These are phyloP conservation scores for Carex cristatella DNA, from an alignment of 176 grass and related monocot genomes.

Conservation along the genomic window DNA sequence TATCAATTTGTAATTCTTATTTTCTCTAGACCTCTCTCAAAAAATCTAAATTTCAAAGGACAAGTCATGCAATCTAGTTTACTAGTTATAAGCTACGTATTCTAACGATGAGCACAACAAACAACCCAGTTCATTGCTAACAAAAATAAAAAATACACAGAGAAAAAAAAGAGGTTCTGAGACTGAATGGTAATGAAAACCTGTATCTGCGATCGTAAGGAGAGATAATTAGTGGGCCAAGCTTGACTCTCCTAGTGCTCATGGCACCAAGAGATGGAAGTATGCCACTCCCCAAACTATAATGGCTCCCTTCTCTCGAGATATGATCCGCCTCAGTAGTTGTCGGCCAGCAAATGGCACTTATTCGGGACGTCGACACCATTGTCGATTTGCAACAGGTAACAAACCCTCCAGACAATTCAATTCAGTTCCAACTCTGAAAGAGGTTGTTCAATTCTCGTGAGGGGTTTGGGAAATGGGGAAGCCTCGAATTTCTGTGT, in stretches of 20 bases:
- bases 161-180: not conserved
- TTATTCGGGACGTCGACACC: not conserved
- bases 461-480: not conserved
- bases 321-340: slow-evolving; percentile 29
- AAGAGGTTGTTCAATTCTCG: not conserved
- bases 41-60: too few relatives aligned
- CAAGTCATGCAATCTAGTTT: too few relatives aligned
- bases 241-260: slow-evolving; percentile 62
- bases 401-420: not conserved
- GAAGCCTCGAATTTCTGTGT: too few relatives aligned
- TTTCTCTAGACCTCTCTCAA: too few relatives aligned
- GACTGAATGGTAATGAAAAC: slow-evolving; percentile 19
- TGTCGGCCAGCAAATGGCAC: not conserved
- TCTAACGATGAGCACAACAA: too few relatives aligned
- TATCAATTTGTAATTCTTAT: not conserved
- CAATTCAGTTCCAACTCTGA: not conserved
- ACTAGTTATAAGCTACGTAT: too few relatives aligned
- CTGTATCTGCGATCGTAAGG: slow-evolving; percentile 82
- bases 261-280: slow-evolving; percentile 79
- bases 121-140: too few relatives aligned
- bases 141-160: not conserved
- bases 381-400: not conserved
- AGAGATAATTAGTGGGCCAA: slow-evolving; percentile 52
- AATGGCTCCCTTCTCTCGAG: slow-evolving; percentile 84
- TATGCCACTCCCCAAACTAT: slow-evolving; percentile 85